These are phyloP conservation scores for Avena sativa DNA, from an alignment of 176 grass and related monocot species.

Conservation along the genomic window DNA sequence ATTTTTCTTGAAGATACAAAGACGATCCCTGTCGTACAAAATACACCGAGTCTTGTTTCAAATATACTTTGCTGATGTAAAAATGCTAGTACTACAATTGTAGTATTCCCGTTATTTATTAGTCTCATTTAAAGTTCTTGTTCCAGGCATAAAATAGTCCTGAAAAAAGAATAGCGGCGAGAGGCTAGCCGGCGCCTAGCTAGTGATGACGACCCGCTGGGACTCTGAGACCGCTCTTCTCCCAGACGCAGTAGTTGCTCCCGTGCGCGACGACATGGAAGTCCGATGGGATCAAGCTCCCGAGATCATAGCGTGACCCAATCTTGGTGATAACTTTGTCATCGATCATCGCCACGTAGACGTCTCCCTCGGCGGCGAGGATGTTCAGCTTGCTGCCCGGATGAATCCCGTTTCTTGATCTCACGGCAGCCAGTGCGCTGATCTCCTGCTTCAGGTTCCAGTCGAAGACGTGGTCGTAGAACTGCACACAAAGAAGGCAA, in stretches of 20 bases:
- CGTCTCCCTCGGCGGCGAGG: conserved; percentile 55
- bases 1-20: not conserved
- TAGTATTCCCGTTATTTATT: conserved; percentile 33
- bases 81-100: not conserved
- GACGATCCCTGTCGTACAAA: not conserved
- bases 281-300: conserved; percentile 72
- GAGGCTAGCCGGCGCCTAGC: not conserved
- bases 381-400: conserved; percentile 61
- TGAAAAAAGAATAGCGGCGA: not conserved
- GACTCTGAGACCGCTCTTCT: conserved; percentile 53
- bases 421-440: conserved; percentile 47
- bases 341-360: conserved; percentile 72
- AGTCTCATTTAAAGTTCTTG: conserved; percentile 15
- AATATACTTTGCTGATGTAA: not conserved
- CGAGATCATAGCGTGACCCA: conserved; percentile 59
- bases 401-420: conserved; percentile 58
- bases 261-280: conserved; percentile 60
- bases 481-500: conserved; percentile 20
- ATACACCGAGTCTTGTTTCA: conserved; percentile 1
- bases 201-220: conserved; percentile 38
- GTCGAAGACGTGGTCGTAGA: conserved; percentile 84
- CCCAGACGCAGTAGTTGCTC: conserved; percentile 79
- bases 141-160: conserved; percentile 31
- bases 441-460: conserved; percentile 81
- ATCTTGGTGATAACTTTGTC: conserved; percentile 73